Evolutionary conservation across 1,284 basidiomycete genomes (phyloP).

Genomic region (Blastosporella zonata): DNA sequence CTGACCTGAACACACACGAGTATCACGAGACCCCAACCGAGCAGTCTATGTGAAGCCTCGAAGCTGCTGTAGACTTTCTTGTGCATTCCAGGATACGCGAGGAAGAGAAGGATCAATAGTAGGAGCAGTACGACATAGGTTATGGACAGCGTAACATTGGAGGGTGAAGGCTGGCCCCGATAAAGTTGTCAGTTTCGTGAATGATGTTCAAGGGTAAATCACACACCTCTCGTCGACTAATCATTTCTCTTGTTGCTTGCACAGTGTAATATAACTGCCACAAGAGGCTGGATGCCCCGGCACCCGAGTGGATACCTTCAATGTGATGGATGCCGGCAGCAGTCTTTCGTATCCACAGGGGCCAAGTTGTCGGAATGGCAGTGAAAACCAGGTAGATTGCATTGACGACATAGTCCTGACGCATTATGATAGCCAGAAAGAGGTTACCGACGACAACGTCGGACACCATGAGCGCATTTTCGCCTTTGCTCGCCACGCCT

Average conservation of each 20-base stretch:
- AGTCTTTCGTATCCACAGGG: constrained; percentile 48
- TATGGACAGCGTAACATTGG: too few relatives aligned
- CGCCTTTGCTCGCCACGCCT: constrained; percentile 36
- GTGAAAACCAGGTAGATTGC: constrained; percentile 52
- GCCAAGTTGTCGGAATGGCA: constrained; percentile 53
- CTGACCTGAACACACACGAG: constrained; percentile 54
- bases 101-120: constrained; percentile 46
- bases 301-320: constrained; percentile 57
- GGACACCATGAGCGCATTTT: constrained; percentile 45
- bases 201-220: too few relatives aligned
- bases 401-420: constrained; percentile 61
- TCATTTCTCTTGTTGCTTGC: constrained; percentile 52
- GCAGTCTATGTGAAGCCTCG: constrained; percentile 54
- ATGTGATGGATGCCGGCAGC: constrained; percentile 58
- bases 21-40: constrained; percentile 55
- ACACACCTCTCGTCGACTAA: constrained; percentile 10
- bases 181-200: too few relatives aligned
- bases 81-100: constrained; percentile 49
- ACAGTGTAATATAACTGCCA: constrained; percentile 52
- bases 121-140: constrained; percentile 52
- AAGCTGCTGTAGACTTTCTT: constrained; percentile 49
- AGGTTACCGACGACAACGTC: constrained; percentile 51
- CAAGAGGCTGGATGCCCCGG: constrained; percentile 50
- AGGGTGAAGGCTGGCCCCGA: too few relatives aligned
- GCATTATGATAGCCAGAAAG: constrained; percentile 55